These are phyloP conservation scores for Talaromyces sp. DNA, from an alignment of 2,329 filamentous ascomycete genomes.

Conservation along the genomic window DNA sequence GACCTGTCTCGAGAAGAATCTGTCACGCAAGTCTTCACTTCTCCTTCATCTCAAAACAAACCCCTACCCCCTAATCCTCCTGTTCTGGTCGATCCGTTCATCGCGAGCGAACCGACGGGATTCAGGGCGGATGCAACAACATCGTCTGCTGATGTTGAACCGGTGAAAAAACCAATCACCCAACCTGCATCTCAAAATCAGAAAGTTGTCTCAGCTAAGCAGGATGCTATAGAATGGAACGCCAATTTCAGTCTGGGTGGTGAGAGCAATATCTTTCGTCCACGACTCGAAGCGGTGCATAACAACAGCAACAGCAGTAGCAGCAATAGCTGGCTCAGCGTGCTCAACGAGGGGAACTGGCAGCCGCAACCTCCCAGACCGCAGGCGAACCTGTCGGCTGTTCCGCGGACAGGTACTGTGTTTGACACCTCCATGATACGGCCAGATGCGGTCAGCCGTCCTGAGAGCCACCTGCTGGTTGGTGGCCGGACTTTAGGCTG, in stretches of 20 bases:
- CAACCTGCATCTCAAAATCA: neutral
- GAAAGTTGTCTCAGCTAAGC: slow-evolving; percentile 10
- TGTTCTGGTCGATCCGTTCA: slow-evolving; percentile 12
- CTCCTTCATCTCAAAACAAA: slow-evolving; percentile 18
- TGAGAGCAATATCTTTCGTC: slow-evolving; percentile 68
- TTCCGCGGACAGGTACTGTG: slow-evolving; percentile 30
- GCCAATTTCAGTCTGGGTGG: slow-evolving; percentile 8
- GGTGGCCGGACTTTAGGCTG: slow-evolving; percentile 39
- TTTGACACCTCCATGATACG: slow-evolving; percentile 33
- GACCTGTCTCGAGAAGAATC: slow-evolving; percentile 51
- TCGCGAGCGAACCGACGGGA: neutral
- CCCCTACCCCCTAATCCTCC: slow-evolving; percentile 13
- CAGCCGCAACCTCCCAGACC: slow-evolving; percentile 29
- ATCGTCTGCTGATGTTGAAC: slow-evolving; percentile 11
- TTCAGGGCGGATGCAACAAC: neutral
- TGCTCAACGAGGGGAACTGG: slow-evolving; percentile 72
- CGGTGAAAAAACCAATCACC: slow-evolving; percentile 9
- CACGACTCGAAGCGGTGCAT: slow-evolving; percentile 74
- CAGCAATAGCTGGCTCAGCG: slow-evolving; percentile 81
- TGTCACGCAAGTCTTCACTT: slow-evolving; percentile 26
- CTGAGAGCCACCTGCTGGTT: slow-evolving; percentile 39
- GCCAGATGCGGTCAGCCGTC: slow-evolving; percentile 33
- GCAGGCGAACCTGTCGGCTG: slow-evolving; percentile 28
- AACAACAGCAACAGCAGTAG: slow-evolving; percentile 55
- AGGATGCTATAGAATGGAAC: slow-evolving; percentile 13